Base-by-base conservation (phyloP, 1,284 basidiomycete genomes). In the Moniliella sp. region DNA sequence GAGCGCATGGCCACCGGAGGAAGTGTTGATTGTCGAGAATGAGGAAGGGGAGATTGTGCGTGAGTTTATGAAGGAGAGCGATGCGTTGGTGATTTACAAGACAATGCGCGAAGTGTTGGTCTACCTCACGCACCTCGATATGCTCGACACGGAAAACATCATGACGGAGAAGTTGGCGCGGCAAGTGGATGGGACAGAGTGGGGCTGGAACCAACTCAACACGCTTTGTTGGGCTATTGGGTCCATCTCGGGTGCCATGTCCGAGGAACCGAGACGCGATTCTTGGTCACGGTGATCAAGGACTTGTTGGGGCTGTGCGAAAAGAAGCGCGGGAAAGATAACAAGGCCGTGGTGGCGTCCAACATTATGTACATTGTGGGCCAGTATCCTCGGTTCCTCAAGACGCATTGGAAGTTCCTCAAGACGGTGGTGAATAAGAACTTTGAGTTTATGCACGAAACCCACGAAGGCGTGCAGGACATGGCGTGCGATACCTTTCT, bases 351-450 rank as follows among this genome's bases (percentile, higher is more conserved):
- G 39, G 91, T 97, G 40, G 91, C 91, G 2, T 94, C 88, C 25
- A 84, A 97, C 61, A 99, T 99, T 66, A 99, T 99, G 91, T 99
- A 99, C 64, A 99, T 97, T 54, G 91, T 99, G 48, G 91, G 91
- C 32, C 91, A 99, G 65, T 99, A 99, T 60, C 91, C 91, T 31
- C 75, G 91, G 18, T 99, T 97, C 75, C 74, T 99, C 56, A 97
- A 97, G 63, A 91, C 91, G 14, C 91, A 99, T 62, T 99, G 91
- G 91, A 97, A 94, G 66, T 99, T 99, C 73, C 67, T 99, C 61
- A 99, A 99, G 69, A 97, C 91, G 3, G 91, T 99, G 31, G 91
- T 97, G 44, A 97, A 97, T 68, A 99, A 99, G 65, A 69, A 97
- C 12, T 99, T 99, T 62, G 91, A 99, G 62, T 99, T 99, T 62